These are phyloP conservation scores for Lepraria neglecta DNA, from an alignment of 495 filamentous ascomycete species.

Conservation along the genomic window DNA sequence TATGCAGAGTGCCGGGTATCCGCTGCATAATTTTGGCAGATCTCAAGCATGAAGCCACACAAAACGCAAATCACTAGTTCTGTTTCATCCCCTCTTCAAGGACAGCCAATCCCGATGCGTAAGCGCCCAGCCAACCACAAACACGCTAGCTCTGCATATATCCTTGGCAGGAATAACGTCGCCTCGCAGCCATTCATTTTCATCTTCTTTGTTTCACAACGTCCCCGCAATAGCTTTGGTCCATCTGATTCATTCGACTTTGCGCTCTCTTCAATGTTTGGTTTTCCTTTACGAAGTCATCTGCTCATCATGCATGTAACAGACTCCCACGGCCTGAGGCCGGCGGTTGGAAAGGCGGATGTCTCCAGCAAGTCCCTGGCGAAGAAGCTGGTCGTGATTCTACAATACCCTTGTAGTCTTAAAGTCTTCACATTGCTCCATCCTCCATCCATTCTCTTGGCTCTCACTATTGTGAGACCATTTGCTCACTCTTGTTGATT, in stretches of 20 bases:
- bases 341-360: slow-evolving; percentile 9
- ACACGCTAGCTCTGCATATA: neutral
- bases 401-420: slow-evolving; percentile 8
- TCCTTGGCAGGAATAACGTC: neutral
- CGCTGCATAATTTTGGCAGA: no score
- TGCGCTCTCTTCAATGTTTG: slow-evolving; percentile 7
- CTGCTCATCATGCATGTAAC: neutral
- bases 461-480: slow-evolving; percentile 7
- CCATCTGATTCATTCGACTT: slow-evolving; percentile 5
- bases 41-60: no score
- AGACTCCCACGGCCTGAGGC: neutral
- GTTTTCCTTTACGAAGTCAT: neutral
- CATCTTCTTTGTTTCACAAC: neutral
- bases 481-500: neutral
- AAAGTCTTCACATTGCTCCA: neutral
- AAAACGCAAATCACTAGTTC: neutral
- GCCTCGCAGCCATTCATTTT: neutral
- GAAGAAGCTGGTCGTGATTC: neutral
- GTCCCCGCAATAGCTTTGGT: neutral
- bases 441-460: neutral
- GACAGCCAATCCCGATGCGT: neutral
- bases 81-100: neutral
- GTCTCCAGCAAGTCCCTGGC: neutral
- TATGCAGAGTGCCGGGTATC: no score
- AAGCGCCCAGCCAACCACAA: neutral